Base-by-base conservation (phyloP, 352 stramenopile genomes). In the Phytopythium helicoides region DNA sequence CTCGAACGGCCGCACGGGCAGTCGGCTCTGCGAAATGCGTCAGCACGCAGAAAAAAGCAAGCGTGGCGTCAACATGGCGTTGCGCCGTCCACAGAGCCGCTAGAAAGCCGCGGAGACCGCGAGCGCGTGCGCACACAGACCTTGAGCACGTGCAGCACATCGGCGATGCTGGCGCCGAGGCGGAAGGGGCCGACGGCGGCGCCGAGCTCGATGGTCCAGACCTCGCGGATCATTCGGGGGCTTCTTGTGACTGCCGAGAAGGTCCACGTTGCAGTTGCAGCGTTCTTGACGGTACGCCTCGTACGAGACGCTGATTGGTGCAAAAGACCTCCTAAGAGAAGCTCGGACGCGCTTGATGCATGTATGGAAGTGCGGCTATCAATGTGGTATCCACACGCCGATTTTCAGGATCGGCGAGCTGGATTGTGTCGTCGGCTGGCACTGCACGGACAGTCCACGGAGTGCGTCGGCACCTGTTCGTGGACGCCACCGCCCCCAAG, bases 121-220 rank as follows among this genome's bases (percentile, higher is more conserved):
- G 28, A 36, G n/a, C 21, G 34, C 12, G 33, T 18, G 36, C 10
- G 10, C 3, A 2, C 57, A n/a, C 40, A n/a, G n/a, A 88, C 77
- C 70, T 88, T 92, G 55, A 94, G 78, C 25, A 76, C 79, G 53
- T 90, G 68, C 6, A 94, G 68, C 49, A 75, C 81, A 34, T 92
- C 81, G 5, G 77, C 78, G 40, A 94, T 64, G 41, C 58, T 92
- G 19, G 82, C 76, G 6, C 85, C 85, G 2, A 94, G 73, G 6
- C 69, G 78, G 61, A 94, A 92, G 18, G 85, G 85, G 0, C 85
- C 85, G 10, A 94, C 76, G 37, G 66, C 73, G n/a, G 62, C 73
- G 69, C 85, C 85, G 42, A 90, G 66, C 47, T 89, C 82, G 54
- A 94, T 90, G 63, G 80, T 76, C 85, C 85, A 94, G 42, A 94